Percentiles rank a stretch among this genome's conserved stretches.
Conservation (phyloP, 768 basidiomycete species). For the Vararia minispora region DNA sequence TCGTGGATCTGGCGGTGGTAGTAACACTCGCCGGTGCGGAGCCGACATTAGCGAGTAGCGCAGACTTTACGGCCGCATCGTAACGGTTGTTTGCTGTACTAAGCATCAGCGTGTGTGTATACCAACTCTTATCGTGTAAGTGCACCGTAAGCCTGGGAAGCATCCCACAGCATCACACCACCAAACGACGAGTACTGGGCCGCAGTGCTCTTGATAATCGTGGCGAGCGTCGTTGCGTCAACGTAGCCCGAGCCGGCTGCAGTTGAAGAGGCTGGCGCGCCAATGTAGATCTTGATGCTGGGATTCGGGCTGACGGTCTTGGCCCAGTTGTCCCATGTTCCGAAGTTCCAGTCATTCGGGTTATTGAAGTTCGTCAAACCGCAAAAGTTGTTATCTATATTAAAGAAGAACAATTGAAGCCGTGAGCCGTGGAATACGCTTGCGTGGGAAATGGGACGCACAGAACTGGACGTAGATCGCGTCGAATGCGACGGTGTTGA, state of each 20-base stretch:
- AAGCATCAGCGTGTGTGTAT: no score
- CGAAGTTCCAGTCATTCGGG: constrained; percentile 40
- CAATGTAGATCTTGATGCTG: constrained; percentile 53
- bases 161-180: constrained; percentile 38
- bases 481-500: constrained; percentile 54
- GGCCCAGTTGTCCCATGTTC: constrained; percentile 54
- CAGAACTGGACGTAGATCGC: constrained; percentile 66
- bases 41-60: constrained; percentile 21
- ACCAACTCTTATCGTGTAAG: no score
- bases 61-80: constrained; percentile 31
- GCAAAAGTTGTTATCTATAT: constrained; percentile 44
- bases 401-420: not conserved
- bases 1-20: constrained; percentile 15
- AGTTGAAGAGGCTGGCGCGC: constrained; percentile 43
- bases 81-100: constrained; percentile 32
- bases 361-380: constrained; percentile 35
- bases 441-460: constrained; percentile 16
- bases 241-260: constrained; percentile 51
- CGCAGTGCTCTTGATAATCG: constrained; percentile 36
- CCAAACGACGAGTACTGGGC: constrained; percentile 51
- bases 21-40: constrained; percentile 9
- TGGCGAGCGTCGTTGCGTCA: constrained; percentile 30
- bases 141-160: constrained; percentile 19
- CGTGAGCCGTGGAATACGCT: not conserved
- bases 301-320: constrained; percentile 40